phyloP scores from a whole-genome alignment of 2,329 filamentous ascomycete genomes.

The Capronia americana region DNA sequence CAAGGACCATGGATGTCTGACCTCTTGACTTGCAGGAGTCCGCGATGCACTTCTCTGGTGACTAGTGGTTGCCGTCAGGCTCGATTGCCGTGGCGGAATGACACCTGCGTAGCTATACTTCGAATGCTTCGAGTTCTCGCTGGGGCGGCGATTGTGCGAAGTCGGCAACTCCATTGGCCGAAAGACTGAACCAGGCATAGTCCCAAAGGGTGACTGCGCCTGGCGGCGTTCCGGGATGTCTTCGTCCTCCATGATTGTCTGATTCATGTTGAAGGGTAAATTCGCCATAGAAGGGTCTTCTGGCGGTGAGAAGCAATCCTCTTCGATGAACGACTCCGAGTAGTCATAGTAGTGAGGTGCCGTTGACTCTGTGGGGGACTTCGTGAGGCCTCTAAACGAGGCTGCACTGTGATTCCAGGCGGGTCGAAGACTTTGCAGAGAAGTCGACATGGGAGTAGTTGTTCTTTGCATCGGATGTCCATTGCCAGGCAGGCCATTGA shows the following conservation, averaged over 20 bases:
- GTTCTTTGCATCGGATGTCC: slow-evolving; percentile 23
- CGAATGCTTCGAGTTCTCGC: slow-evolving; percentile 36
- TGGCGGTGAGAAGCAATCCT: slow-evolving; percentile 30
- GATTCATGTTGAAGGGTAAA: slow-evolving; percentile 30
- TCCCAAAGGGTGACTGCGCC: slow-evolving; percentile 40
- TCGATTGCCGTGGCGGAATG: slow-evolving; percentile 33
- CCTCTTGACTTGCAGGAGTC: slow-evolving; percentile 17
- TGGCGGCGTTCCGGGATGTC: slow-evolving; percentile 27
- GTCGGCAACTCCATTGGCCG: slow-evolving; percentile 37
- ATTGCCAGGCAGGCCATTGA: slow-evolving; percentile 4
- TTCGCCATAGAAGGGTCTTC: slow-evolving; percentile 15
- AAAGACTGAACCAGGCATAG: slow-evolving; percentile 36
- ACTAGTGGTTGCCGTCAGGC: slow-evolving; percentile 29
- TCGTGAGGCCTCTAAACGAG: slow-evolving; percentile 28
- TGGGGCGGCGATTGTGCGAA: slow-evolving; percentile 34
- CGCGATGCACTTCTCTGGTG: slow-evolving; percentile 14
- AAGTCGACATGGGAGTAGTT: slow-evolving; percentile 33
- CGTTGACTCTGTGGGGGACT: slow-evolving; percentile 38
- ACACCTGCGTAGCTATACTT: slow-evolving; percentile 30
- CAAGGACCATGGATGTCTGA: slow-evolving; percentile 9
- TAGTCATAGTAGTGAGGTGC: slow-evolving; percentile 41
- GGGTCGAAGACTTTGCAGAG: slow-evolving; percentile 31
- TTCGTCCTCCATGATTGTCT: slow-evolving; percentile 29
- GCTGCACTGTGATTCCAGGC: slow-evolving; percentile 27
- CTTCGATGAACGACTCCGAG: slow-evolving; percentile 39